Percentiles rank a stretch among this genome's conserved stretches.
Conservation (phyloP, 805 yeast genomes). For the Candida montana region DNA sequence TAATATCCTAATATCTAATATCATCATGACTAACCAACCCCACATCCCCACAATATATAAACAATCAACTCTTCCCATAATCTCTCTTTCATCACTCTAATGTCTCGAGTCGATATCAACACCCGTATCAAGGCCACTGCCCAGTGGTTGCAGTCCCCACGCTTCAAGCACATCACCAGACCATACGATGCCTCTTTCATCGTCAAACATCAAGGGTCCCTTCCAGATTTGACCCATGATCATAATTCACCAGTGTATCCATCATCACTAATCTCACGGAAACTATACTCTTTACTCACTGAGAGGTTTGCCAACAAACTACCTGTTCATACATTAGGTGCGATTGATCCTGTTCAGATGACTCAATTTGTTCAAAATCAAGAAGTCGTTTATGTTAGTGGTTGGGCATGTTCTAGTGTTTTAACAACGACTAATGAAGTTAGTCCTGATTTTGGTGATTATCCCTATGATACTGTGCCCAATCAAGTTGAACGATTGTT, state of each 20-base stretch:
- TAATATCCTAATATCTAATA: too few species aligned
- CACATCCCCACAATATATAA: too few species aligned
- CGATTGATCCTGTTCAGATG: constrained; percentile 59
- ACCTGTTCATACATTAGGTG: constrained; percentile 56
- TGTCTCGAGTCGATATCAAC: neutral
- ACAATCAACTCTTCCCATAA: too few species aligned
- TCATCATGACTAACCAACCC: too few species aligned
- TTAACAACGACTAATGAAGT: constrained; percentile 59
- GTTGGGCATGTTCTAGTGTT: constrained; percentile 57
- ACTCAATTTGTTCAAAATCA: constrained; percentile 49
- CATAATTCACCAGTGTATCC: constrained; percentile 23
- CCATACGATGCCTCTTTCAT: constrained; percentile 50
- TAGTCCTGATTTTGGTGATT: constrained; percentile 63
- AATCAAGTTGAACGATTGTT: constrained; percentile 56
- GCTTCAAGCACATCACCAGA: constrained; percentile 43
- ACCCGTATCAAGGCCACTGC: constrained; percentile 33
- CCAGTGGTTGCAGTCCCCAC: constrained; percentile 45
- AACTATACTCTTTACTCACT: constrained; percentile 41
- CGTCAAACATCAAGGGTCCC: constrained; percentile 47
- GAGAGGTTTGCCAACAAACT: constrained; percentile 33
- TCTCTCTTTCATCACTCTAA: too few species aligned
- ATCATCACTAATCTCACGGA: constrained; percentile 50
- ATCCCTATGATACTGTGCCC: constrained; percentile 68
- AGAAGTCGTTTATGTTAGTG: constrained; percentile 50
- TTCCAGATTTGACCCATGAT: constrained; percentile 17